Base-by-base conservation (phyloP, 1,284 basidiomycete species). In the Boletus smithii region DNA sequence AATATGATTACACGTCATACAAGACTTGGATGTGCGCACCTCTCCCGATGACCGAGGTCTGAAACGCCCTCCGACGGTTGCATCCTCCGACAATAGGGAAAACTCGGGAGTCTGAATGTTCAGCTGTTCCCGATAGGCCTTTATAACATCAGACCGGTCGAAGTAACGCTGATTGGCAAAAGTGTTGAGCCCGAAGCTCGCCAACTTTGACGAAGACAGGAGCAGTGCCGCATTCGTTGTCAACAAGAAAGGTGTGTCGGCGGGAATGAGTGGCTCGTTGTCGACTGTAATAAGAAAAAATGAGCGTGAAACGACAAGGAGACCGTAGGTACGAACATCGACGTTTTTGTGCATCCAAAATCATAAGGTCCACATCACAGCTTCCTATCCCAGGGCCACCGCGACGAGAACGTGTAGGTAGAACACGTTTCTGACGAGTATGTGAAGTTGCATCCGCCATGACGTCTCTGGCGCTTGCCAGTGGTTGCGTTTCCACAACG, bases 361-460 rank as follows among this genome's bases (percentile, higher is more conserved):
- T 87, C 81, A 91, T 85, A 51, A 83, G 63, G 71, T 95, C 91
- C 23, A 85, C 70, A 54, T 91, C 88, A 62, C 81, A 82, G 52
- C 67, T 81, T 48, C 88, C 86, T 41, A 88, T 79, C 30, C 83
- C 85, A 31, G 85, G 84, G 4, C 86, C 87, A 42, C 88, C 85
- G 49, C 90, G 79, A 55, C 88, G 77, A 46, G 85, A 79, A 56
- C 91, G 80, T 62, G 86, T 80, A 27, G 90, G 90, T 44, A 90
- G 71, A 36, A 91, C 83, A 66, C 91, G 82, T 67, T 85, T 86
- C 65, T 82, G 82, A 46, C 71, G 76, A 54, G 63, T 42, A 40
- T 52, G 51, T 37, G 59, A 44, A 34, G 51, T 46, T 51, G 49
- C 51, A 45, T 67, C 52, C 32, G 63, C 57, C 66, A 64, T 64